phyloP scores from a whole-genome alignment of 2,329 filamentous ascomycete genomes.

The Scedosporium dehoogii region DNA sequence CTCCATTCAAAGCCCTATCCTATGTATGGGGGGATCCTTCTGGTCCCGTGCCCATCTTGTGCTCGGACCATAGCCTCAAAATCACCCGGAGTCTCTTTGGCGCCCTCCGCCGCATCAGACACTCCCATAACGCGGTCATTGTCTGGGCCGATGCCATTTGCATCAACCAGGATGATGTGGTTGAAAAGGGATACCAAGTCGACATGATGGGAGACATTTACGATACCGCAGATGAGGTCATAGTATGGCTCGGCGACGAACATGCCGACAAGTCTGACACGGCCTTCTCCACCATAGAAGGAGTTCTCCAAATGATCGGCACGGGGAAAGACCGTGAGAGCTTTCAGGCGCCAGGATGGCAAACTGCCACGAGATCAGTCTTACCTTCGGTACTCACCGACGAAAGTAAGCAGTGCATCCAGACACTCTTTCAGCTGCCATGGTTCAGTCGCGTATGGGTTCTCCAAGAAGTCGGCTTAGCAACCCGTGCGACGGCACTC shows the following conservation, averaged over 20 bases:
- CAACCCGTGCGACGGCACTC: slow-evolving; percentile 8
- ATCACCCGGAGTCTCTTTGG: not conserved
- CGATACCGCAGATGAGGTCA: slow-evolving; percentile 6
- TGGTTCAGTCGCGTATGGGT: slow-evolving; percentile 15
- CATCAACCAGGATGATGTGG: slow-evolving; percentile 11
- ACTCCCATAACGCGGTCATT: not conserved
- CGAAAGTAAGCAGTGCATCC: not conserved
- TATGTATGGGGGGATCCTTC: not conserved
- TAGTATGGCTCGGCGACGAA: slow-evolving; percentile 10
- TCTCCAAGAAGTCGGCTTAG: slow-evolving; percentile 13
- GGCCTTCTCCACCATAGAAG: not conserved
- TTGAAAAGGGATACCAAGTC: slow-evolving; percentile 11
- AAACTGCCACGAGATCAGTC: slow-evolving; percentile 2
- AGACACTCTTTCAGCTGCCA: slow-evolving; percentile 10
- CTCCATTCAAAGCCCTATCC: not conserved
- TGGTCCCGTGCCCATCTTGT: not conserved
- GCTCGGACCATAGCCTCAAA: not conserved
- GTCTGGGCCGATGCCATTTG: slow-evolving; percentile 14
- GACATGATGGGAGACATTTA: slow-evolving; percentile 14
- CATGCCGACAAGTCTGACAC: not conserved
- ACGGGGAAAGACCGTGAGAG: not conserved
- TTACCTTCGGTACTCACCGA: slow-evolving; percentile 1
- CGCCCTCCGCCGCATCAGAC: not conserved
- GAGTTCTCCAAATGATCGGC: not conserved
- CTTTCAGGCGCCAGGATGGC: not conserved